These are phyloP conservation scores for Mycogone perniciosa DNA, from an alignment of 2,329 filamentous ascomycete species.

Conservation along the genomic window DNA sequence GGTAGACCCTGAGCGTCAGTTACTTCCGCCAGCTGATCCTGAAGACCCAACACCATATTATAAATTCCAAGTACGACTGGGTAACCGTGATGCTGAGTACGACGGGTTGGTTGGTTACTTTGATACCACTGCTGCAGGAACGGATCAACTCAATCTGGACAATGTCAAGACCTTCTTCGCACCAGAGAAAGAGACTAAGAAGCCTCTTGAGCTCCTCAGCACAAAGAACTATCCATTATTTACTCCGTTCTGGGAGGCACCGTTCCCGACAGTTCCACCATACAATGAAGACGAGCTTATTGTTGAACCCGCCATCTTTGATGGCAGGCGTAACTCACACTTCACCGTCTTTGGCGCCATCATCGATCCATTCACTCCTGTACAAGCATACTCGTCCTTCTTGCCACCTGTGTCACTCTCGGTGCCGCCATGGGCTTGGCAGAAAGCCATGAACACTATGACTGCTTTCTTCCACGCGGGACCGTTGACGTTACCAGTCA, in stretches of 20 bases:
- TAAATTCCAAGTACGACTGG: constrained; percentile 31
- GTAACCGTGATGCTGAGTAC: constrained; percentile 25
- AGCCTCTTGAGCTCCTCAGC: constrained; percentile 7
- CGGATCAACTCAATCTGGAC: constrained; percentile 18
- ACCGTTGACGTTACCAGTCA: constrained; percentile 19
- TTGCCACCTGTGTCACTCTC: constrained; percentile 24
- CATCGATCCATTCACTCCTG: constrained; percentile 32
- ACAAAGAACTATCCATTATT: constrained; percentile 21
- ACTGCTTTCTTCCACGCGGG: constrained; percentile 36
- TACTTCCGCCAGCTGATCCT: background rate
- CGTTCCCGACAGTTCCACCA: background rate
- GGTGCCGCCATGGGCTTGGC: constrained; percentile 32
- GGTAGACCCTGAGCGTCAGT: constrained; percentile 1
- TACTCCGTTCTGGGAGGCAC: constrained; percentile 20
- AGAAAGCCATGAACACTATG: constrained; percentile 31
- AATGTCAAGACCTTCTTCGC: constrained; percentile 23
- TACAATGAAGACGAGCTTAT: background rate
- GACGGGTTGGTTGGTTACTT: constrained; percentile 39
- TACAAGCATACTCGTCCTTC: constrained; percentile 29
- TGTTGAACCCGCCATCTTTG: background rate
- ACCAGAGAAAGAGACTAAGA: constrained; percentile 1
- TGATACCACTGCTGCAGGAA: constrained; percentile 9
- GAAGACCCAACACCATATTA: constrained; percentile 19
- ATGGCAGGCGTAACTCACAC: constrained; percentile 11
- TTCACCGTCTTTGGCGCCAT: constrained; percentile 24